Base-by-base conservation (phyloP, 257 asterid genomes). In the Echium plantagineum region DNA sequence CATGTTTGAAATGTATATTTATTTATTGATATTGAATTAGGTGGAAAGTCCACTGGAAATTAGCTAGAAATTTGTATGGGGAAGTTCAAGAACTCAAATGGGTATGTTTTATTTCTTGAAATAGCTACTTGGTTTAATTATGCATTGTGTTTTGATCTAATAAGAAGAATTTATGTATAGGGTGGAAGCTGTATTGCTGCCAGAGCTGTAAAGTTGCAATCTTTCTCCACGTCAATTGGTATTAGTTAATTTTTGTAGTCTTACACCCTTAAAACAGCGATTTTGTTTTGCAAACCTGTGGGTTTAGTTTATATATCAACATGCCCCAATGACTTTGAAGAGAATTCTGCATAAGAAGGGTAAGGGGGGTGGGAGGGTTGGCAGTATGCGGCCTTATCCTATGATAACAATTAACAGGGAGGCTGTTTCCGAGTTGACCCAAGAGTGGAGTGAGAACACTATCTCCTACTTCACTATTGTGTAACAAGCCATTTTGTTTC, bases 21-120 rank as follows among this genome's bases (percentile, higher is more conserved):
- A 1, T 35, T 35, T 1, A 1, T 35, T 35, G 46, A 35, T 35
- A 35, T 9, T 35, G 46, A 35, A 64, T 57, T 76, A 78, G 83
- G 67, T 63, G 66, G 61, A 42, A 59, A 48, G 62, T 49, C 61
- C 74, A 75, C 49, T 63, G 67, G 55, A 66, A 58, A 66, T 66
- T 15, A 59, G 9, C 53, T 46, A 42, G 22, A 26, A 61, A 54
- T 53, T 69, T 74, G 58, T 35, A 66, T 63, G 31, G 63, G 59
- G 64, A 63, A 38, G 63, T 64, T 68, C 69, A 57, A 52, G 54
- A 62, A 1, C 46, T 62, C 13, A 63, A 74, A 60, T 19, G 21
- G 31, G 78, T 74, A 66, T 42, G 78, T 66, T 54, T n/a, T 57
- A 6, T 47, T 62, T 58, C 21, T 2, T 35, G 46, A 35, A 35